These are phyloP conservation scores for Diaporthe batatas DNA, from an alignment of 2,329 filamentous ascomycete genomes.

Conservation along the genomic window DNA sequence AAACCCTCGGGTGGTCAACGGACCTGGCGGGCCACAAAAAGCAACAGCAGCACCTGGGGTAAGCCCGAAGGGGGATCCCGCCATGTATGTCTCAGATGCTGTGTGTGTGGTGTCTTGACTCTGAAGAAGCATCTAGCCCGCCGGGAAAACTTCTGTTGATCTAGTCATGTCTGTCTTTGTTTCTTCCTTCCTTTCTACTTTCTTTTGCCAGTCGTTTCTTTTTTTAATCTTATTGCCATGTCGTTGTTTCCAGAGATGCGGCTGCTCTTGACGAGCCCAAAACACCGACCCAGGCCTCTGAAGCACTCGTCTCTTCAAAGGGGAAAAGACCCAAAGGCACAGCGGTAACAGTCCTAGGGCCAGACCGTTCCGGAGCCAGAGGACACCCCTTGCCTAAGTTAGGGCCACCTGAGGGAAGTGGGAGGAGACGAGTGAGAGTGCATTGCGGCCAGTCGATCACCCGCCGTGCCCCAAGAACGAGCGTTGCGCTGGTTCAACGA, in stretches of 20 bases:
- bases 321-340: neutral
- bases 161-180: neutral
- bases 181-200: neutral
- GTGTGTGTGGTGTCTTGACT: neutral
- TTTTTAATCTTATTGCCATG: neutral
- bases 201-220: neutral
- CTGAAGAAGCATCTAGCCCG: constrained; percentile 5
- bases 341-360: neutral
- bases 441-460: constrained; percentile 33
- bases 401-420: neutral
- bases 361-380: neutral
- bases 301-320: neutral
- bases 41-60: neutral
- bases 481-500: neutral
- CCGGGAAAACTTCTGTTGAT: neutral
- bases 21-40: neutral
- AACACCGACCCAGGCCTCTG: no score
- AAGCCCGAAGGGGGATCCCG: neutral
- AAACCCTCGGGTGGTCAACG: neutral
- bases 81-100: constrained; percentile 10
- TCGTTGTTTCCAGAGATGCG: neutral
- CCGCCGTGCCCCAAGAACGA: neutral
- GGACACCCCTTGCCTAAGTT: neutral
- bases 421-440: neutral
- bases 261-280: neutral